Conservation (phyloP, 1,284 basidiomycete species). For the Pyrrhoderma lamaoense region DNA sequence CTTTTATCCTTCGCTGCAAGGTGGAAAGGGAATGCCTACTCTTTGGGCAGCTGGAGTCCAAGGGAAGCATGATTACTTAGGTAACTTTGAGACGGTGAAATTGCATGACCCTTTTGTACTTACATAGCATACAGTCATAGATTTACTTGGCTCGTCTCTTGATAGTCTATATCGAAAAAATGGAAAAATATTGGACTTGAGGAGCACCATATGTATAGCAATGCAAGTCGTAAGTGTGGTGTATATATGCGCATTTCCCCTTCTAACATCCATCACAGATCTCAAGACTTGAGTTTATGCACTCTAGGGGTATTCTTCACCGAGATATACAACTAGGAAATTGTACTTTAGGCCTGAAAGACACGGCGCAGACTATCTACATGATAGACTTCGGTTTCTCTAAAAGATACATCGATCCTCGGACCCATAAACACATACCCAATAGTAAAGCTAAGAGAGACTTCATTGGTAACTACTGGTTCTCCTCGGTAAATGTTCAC, state of each 20-base stretch:
- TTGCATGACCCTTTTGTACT: background rate
- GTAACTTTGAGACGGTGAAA: too few relatives aligned
- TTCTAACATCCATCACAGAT: conserved; percentile 39
- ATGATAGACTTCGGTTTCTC: conserved; percentile 82
- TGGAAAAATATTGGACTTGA: conserved; percentile 53
- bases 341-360: conserved; percentile 51
- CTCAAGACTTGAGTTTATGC: conserved; percentile 61
- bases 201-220: conserved; percentile 64
- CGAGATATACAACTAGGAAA: conserved; percentile 74
- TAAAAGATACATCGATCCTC: conserved; percentile 61
- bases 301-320: conserved; percentile 60
- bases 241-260: background rate
- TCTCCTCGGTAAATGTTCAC: conserved; percentile 64
- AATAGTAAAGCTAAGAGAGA: conserved; percentile 59
- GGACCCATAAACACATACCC: conserved; percentile 56
- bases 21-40: conserved; percentile 64
- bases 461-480: conserved; percentile 79
- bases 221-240: conserved; percentile 56
- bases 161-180: conserved; percentile 52
- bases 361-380: conserved; percentile 54
- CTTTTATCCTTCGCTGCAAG: conserved; percentile 65
- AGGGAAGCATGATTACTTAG: conserved; percentile 59
- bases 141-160: conserved; percentile 60
- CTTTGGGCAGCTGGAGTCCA: conserved; percentile 55
- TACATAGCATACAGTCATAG: conserved; percentile 39